Base-by-base conservation (phyloP, 2,329 filamentous ascomycete genomes). In the Plectosphaerella plurivora region DNA sequence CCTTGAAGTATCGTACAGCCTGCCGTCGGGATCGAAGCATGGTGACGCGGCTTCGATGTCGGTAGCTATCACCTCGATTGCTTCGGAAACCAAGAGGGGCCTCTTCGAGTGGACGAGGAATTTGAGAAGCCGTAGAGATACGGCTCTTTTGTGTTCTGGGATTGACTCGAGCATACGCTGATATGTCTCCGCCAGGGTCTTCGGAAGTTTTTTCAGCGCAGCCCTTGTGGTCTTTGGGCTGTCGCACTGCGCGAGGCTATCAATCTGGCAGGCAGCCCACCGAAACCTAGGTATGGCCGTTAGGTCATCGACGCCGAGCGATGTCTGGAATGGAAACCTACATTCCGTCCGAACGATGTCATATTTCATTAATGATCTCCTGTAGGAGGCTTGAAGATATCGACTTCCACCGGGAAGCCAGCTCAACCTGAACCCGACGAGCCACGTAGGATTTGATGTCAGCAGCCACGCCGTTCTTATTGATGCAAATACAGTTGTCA, bases 21-120 rank as follows among this genome's bases (percentile, higher is more conserved):
- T 45, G 37, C 46, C 37, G 5, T 51, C 22, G 12, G 51, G 18
- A 20, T 60, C 33, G 49, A 63, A 60, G 4, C 49, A 35, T 33
- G 24, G 47, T 4, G 47, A 35, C n/a, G 57, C 50, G n/a, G 35
- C 3, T 10, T 58, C 55, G 10, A 53, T 55, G 11, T 55, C 20
- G 11, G 55, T 60, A 0, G 59, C 60, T 45, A 65, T 53, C n/a
- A 63, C 45, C 7, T 64, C 59, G 6, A 53, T 44, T 33, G 59
- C 63, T 45, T 64, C 62, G 4, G 42, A 5, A 1, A 62, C 18
- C 4, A 0, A 52, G 3, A 65, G 36, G 22, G 63, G 59, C n/a
- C 53, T 33, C 35, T 58, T 39, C 2, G 51, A 44, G 41, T 59
- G 49, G 2, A 60, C 39, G 2, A 65, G 47, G 39, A 65, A 65